Base-by-base conservation (phyloP, 2,329 filamentous ascomycete genomes). In the Didymella pinodella region DNA sequence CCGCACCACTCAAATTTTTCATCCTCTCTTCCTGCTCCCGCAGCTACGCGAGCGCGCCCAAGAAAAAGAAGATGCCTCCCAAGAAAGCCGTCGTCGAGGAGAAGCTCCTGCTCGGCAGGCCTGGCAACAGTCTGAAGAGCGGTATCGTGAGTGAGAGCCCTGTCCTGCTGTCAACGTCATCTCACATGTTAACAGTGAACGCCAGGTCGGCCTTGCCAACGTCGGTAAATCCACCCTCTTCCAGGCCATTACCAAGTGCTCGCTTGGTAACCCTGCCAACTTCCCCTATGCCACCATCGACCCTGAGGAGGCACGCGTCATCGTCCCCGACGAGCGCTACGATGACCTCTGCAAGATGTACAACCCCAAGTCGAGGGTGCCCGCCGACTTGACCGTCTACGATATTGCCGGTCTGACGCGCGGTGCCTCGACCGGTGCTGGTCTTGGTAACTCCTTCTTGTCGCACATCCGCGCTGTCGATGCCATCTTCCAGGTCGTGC, bases 221-320 rank as follows among this genome's bases (percentile, higher is more conserved):
- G 96, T 99, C 72, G 95, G 95, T 81, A 99, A 99, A 85, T 99
- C 95, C 68, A 99, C 96, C 32, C 88, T 99, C 74, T 99, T 99
- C 88, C 96, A 99, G 85, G 93, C 95, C 77, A 97, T 99, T 82
- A 99, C 95, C 78, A 98, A 97, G 85, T 97, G 90, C 81, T 88
- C 88, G 67, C 89, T 99, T 75, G 95, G 96, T 82, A 99, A 98
- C 84, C 96, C 96, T 73, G 95, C 95, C 84, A 99, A 99, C 84
- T 99, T 98, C 79, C 95, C 95, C 55, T 99, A 96, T 84, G 95
- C 95, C 77, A 99, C 95, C 74, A 99, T 99, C 80, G 93, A 99
- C 70, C 95, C 95, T 47, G 96, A 99, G 84, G 95, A 99, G 83
- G 92, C 95, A 65, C 92, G 94, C 72, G 95, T 99, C 80, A 88